Base-by-base conservation (phyloP, 2,329 filamentous ascomycete species). In the Knoxdaviesia capensis region DNA sequence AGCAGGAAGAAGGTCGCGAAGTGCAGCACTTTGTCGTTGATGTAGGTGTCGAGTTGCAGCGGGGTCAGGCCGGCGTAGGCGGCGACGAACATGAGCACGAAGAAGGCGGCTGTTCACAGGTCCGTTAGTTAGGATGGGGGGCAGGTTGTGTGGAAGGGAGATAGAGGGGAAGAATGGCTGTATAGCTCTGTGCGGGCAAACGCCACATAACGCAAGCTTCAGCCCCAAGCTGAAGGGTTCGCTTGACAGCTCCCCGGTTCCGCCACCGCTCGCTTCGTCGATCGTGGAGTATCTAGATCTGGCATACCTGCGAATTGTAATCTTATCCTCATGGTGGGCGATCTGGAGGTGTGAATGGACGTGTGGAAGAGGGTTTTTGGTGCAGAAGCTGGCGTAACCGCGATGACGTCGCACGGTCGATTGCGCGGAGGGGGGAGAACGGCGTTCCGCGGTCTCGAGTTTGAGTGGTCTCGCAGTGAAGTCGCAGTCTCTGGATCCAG, bases 1-100 rank as follows among this genome's bases (percentile, higher is more conserved):
- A 98, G 71, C 49, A 84, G 56, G 68, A 96, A 94, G 66, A 98
- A 96, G 52, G 82, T 87, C 45, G 86, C 47, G 51, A 82, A 69
- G 60, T 96, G 90, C 31, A 96, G 70, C 53, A 81, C 65, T 61
- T 98, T 96, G 69, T 94, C 87, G 65, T 92, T 86, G 56, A 88
- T 71, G 53, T 68, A 57, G 47, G 60, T 51, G 47, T 61, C 62
- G 50, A 74, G 53, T 48, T 76, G 69, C 43, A 76, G 56, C 35
- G 69, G 63, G 32, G 83, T 77, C 44, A 96, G 79, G 49, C 86
- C 86, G 47, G 79, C 70, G 56, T 88, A 92, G 48, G 74, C 86
- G 46, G 82, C 75, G 43, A 82, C 60, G 46, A 93, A 66, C 50
- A 86, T 65, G 51, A 94, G 72, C 48, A 73, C 56, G 59, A 74